Evolutionary conservation across 805 yeast species (phyloP), one percentile per base, ranked within the genome.

Genomic region (Hanseniaspora valbyensis): DNA sequence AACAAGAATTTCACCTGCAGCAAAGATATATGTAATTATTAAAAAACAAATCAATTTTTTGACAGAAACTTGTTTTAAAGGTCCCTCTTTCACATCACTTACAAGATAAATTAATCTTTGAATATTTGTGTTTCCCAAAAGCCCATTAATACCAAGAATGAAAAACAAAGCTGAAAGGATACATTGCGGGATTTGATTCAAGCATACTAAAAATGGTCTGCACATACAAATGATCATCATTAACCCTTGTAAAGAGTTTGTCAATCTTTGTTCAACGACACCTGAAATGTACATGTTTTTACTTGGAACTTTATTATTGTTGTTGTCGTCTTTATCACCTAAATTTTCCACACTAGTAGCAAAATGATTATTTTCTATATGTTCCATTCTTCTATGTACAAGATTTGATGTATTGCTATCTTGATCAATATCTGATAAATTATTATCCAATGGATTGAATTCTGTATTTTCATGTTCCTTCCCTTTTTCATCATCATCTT

Each of bases 101-200:
- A 77, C 74, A 0, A 88, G 54, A 62, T 74, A 85, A 29, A 81
- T 61, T 3, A 90, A 66, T 52, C 83, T 74, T 48, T 74, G 69
- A 3, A 82, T 69, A 4, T 90, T 76, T 3, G 71, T 79, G 59
- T 84, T 86, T 4, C 72, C 76, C 52, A 81, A 71, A 19, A 90
- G 61, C 0, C 95, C 95, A 1, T 81, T 76, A 0, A 86, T 70
- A 0, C 95, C 96, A 97, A 90, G 90, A 54, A 86, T 78, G 72
- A 88, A 89, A 62, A 92, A 90, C 42, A 92, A 69, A 0, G 98
- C 98, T 0, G 96, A 84, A 18, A 90, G 69, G 1, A 90, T 95
- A 7, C 94, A 92, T 61, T 90, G 96, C 0, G 98, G 98, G 25
- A 90, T 83, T 28, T 78, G 68, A 0, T 89, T 90, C 28, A 92